Conservation (phyloP, 352 stramenopile species). For the Globisporangium mamillatum region DNA sequence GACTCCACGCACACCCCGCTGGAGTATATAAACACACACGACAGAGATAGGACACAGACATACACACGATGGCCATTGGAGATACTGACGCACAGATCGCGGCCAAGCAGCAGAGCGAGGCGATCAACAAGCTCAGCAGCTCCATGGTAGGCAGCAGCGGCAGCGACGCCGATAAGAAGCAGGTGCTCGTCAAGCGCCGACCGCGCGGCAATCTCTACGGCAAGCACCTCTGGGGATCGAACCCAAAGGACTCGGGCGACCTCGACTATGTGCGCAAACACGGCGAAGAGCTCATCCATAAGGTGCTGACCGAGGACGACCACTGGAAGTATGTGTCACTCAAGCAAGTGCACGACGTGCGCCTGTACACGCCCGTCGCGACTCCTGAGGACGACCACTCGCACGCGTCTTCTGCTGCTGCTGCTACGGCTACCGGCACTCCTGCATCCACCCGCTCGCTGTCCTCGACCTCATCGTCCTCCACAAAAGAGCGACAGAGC, state of each 20-base stretch:
- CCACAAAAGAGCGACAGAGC: conserved; percentile 16
- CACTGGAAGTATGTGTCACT: conserved; percentile 48
- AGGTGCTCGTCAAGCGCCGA: conserved; percentile 11
- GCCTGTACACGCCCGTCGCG: conserved; percentile 52
- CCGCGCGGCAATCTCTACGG: conserved; percentile 30
- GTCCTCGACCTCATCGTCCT: conserved; percentile 21
- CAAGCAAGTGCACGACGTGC: conserved; percentile 64
- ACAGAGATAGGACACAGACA: neutral
- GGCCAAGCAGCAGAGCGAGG: neutral
- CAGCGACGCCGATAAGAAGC: conserved; percentile 8
- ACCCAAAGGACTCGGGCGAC: conserved; percentile 30
- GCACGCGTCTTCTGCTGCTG: neutral
- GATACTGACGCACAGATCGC: neutral
- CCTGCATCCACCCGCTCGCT: conserved; percentile 27
- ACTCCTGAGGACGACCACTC: conserved; percentile 17
- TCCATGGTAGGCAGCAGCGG: conserved; percentile 4
- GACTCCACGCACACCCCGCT: neutral
- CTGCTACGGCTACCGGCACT: conserved; percentile 8
- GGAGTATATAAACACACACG: conserved; percentile 2
- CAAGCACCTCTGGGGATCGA: conserved; percentile 39
- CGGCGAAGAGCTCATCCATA: conserved; percentile 40
- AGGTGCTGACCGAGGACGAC: conserved; percentile 46
- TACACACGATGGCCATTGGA: conserved; percentile 3
- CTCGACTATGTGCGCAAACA: conserved; percentile 60
- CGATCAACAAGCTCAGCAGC: conserved; percentile 9